Evolutionary conservation across 805 yeast species (phyloP).

Genomic region (Candida sonorensis): DNA sequence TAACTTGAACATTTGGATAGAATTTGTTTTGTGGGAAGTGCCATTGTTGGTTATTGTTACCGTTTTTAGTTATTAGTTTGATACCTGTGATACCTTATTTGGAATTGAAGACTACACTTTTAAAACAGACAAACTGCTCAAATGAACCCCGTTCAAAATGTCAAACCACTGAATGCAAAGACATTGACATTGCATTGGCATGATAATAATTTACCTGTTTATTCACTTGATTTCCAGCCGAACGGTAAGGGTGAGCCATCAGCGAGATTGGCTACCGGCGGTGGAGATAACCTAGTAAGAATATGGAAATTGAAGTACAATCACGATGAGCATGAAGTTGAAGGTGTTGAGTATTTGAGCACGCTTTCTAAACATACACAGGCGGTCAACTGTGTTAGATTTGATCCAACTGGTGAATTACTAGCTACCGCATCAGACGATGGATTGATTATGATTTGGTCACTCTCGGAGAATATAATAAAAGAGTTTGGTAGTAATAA

Average conservation of each 20-base stretch:
- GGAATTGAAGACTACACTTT: no score
- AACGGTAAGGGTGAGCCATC: slow-evolving; percentile 17
- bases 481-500: slow-evolving; percentile 52
- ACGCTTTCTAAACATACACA: slow-evolving; percentile 86
- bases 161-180: slow-evolving; percentile 26
- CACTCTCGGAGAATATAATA: slow-evolving; percentile 42
- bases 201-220: slow-evolving; percentile 68
- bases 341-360: slow-evolving; percentile 63
- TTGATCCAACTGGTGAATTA: slow-evolving; percentile 59
- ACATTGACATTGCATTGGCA: slow-evolving; percentile 67
- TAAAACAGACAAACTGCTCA: no score
- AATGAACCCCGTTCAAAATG: no score
- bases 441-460: slow-evolving; percentile 84
- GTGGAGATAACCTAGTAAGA: slow-evolving; percentile 90
- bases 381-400: slow-evolving; percentile 88
- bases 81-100: no score
- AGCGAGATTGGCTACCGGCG: slow-evolving; percentile 74
- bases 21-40: no score
- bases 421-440: slow-evolving; percentile 95
- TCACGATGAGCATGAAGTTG: slow-evolving; percentile 17
- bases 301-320: slow-evolving; percentile 26
- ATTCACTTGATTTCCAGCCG: slow-evolving; percentile 60
- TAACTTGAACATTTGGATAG: no score
- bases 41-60: no score
- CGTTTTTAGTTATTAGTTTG: no score